These are phyloP conservation scores for Passiflora organensis DNA, from an alignment of 345 rosid species.

Conservation along the genomic window DNA sequence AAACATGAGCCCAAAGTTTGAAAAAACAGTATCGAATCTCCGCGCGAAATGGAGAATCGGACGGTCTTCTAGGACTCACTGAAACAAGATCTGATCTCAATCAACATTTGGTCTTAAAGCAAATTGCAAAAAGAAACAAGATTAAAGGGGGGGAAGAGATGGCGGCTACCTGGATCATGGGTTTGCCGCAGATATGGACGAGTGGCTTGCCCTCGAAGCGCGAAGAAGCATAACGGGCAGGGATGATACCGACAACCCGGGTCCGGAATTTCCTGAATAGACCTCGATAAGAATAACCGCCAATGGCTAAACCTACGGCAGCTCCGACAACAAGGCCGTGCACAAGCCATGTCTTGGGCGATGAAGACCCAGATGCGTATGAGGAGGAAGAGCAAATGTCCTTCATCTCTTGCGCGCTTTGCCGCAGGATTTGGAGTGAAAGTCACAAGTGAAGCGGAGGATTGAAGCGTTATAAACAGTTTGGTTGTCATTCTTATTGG, in stretches of 20 bases:
- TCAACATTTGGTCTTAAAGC: no score
- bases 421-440: not conserved
- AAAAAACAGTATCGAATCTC: no score
- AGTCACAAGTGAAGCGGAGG: not conserved
- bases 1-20: slow-evolving; percentile 8
- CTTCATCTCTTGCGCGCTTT: not conserved
- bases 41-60: no score
- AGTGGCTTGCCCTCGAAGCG: slow-evolving; percentile 92
- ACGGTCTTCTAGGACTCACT: no score
- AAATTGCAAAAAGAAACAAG: no score
- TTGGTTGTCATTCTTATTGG: no score
- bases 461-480: no score
- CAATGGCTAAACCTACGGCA: slow-evolving; percentile 61
- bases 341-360: slow-evolving; percentile 54
- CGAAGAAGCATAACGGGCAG: slow-evolving; percentile 90
- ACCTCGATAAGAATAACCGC: slow-evolving; percentile 55
- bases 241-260: slow-evolving; percentile 91
- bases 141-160: not conserved
- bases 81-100: no score
- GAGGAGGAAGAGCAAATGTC: slow-evolving; percentile 19
- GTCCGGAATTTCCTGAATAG: slow-evolving; percentile 54
- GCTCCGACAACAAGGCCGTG: slow-evolving; percentile 66
- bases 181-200: slow-evolving; percentile 78
- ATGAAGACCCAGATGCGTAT: slow-evolving; percentile 9
- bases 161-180: slow-evolving; percentile 88